A percentile compares a stretch with the other conserved stretches of the same genome.
These are phyloP conservation scores for Boletus huronensis DNA, from an alignment of 768 basidiomycete species.

Conservation along the genomic window DNA sequence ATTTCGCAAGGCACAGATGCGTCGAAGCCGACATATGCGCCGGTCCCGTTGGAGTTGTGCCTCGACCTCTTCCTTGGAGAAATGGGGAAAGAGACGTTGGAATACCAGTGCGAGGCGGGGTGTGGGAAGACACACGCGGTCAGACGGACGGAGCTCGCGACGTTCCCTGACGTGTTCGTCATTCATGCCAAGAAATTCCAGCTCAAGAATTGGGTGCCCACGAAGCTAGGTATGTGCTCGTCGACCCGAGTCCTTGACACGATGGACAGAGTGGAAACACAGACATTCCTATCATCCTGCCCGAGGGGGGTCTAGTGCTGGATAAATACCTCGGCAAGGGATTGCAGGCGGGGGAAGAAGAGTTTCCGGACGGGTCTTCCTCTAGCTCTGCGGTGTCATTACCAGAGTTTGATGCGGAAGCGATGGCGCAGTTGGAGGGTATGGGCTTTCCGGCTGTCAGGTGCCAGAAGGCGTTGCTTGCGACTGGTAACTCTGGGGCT, in stretches of 20 bases:
- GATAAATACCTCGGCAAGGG: slow-evolving; percentile 67
- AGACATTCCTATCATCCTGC: slow-evolving; percentile 86
- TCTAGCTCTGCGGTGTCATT: slow-evolving; percentile 35
- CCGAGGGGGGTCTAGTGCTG: slow-evolving; percentile 58
- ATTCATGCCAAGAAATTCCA: slow-evolving; percentile 94
- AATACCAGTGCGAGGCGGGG: slow-evolving; percentile 81
- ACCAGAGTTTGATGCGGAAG: slow-evolving; percentile 70
- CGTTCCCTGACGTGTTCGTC: slow-evolving; percentile 85
- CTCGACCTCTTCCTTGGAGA: slow-evolving; percentile 46
- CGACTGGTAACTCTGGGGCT: slow-evolving; percentile 72
- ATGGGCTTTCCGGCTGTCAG: slow-evolving; percentile 91
- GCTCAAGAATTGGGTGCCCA: slow-evolving; percentile 93
- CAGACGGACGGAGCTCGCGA: slow-evolving; percentile 74
- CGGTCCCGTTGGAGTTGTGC: slow-evolving; percentile 59
- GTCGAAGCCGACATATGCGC: slow-evolving; percentile 55
- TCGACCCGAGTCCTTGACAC: background rate
- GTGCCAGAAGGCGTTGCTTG: slow-evolving; percentile 87
- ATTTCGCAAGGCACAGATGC: slow-evolving; percentile 8
- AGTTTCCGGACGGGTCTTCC: slow-evolving; percentile 55
- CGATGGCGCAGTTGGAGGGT: slow-evolving; percentile 70
- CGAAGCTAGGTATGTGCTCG: slow-evolving; percentile 71
- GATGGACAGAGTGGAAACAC: background rate
- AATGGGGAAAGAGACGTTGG: slow-evolving; percentile 60
- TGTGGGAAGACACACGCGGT: slow-evolving; percentile 58
- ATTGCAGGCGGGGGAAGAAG: slow-evolving; percentile 62